These are phyloP conservation scores for Annulohypoxylon bovei DNA, from an alignment of 495 filamentous ascomycete genomes.

Conservation along the genomic window DNA sequence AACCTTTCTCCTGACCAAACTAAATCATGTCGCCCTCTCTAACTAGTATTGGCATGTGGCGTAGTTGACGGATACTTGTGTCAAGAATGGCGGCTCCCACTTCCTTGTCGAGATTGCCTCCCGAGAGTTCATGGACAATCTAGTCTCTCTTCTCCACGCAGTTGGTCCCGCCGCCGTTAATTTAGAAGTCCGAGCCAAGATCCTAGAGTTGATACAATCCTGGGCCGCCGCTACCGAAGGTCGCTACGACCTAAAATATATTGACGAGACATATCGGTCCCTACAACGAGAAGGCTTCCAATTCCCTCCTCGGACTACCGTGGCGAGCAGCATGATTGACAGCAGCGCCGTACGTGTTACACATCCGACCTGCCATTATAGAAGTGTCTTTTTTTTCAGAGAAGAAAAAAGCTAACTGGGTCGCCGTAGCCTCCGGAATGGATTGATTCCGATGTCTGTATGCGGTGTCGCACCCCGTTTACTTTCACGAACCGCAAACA, in stretches of 20 bases:
- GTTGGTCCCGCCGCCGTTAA: constrained; percentile 80
- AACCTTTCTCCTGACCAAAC: constrained; percentile 1
- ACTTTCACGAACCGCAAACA: constrained; percentile 98
- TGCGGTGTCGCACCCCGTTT: constrained; percentile 94
- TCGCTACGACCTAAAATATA: constrained; percentile 82
- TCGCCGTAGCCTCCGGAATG: constrained; percentile 88
- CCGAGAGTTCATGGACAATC: constrained; percentile 97
- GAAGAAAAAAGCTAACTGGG: constrained; percentile 35
- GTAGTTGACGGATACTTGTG: constrained; percentile 92
- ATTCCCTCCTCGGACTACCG: constrained; percentile 87
- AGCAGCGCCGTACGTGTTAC: constrained; percentile 83
- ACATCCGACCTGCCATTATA: not conserved
- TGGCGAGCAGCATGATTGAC: constrained; percentile 94
- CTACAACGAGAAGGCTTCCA: constrained; percentile 85
- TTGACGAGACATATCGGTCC: constrained; percentile 83
- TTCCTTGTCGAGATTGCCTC: constrained; percentile 95
- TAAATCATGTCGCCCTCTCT: not conserved
- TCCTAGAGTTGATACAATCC: constrained; percentile 89
- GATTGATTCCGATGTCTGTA: constrained; percentile 97
- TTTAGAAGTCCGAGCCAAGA: constrained; percentile 84
- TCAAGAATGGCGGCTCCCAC: constrained; percentile 97
- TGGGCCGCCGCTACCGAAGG: constrained; percentile 94
- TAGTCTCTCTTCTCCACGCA: constrained; percentile 86
- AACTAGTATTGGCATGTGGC: constrained; percentile 49
- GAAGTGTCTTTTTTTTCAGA: not conserved